Evolutionary conservation across 2,329 filamentous ascomycete genomes (phyloP).

Genomic region (Aspergillus sp.): DNA sequence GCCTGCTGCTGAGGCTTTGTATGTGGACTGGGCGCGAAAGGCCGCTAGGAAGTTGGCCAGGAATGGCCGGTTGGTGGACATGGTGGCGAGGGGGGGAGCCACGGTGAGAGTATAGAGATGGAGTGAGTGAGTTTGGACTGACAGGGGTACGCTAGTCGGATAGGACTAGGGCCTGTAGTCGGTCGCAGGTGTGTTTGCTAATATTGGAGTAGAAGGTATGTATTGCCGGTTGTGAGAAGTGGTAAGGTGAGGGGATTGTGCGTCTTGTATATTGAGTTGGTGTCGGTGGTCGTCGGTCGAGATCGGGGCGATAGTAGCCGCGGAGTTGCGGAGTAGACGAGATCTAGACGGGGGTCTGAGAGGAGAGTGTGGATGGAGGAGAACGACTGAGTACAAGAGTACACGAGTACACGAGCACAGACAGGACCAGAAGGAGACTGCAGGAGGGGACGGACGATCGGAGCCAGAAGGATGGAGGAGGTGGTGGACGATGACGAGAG

Average conservation of each 20-base stretch:
- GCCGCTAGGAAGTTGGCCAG: conserved; percentile 68
- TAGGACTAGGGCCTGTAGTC: not conserved
- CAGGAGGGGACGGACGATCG: not conserved
- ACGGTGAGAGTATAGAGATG: not conserved
- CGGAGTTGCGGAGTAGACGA: conserved; percentile 8
- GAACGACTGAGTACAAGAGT: not conserved
- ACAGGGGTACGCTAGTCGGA: not conserved
- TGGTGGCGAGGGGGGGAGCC: conserved; percentile 36
- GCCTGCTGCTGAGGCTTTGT: conserved; percentile 54
- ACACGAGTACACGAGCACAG: not conserved
- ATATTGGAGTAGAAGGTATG: not conserved
- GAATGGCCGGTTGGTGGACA: conserved; percentile 68
- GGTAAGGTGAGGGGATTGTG: not conserved
- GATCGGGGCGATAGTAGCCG: conserved; percentile 3
- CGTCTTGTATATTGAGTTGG: not conserved
- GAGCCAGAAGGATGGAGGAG: not conserved
- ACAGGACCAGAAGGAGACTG: not conserved
- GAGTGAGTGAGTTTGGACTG: not conserved
- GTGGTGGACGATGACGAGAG: conserved; percentile 1
- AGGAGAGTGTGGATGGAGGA: not conserved
- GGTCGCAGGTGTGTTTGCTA: not conserved
- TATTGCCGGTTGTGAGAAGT: not conserved
- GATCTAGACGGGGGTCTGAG: not conserved
- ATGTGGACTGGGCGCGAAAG: conserved; percentile 64
- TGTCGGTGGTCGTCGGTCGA: conserved; percentile 1